Conservation (phyloP, 1,284 basidiomycete genomes). For the Kalmanozyma brasiliensis region DNA sequence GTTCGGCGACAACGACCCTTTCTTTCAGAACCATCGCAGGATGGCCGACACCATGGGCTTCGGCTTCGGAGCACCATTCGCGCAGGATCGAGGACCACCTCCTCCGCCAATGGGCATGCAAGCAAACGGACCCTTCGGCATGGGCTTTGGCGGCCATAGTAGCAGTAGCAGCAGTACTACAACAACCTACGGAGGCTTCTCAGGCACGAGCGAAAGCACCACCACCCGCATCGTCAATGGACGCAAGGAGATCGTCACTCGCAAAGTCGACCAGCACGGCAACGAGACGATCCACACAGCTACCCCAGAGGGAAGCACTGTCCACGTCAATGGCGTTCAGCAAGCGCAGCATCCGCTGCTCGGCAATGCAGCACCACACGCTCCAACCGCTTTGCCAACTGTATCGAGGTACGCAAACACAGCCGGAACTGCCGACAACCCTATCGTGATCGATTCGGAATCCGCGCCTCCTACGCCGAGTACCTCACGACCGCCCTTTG, state of each 20-base stretch:
- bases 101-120: constrained; percentile 19
- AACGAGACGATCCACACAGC: constrained; percentile 55
- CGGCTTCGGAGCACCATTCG: constrained; percentile 37
- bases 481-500: constrained; percentile 1
- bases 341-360: constrained; percentile 46
- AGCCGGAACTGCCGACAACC: constrained; percentile 23
- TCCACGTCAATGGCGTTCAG: constrained; percentile 57
- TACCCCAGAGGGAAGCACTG: constrained; percentile 53
- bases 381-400: constrained; percentile 9
- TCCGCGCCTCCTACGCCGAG: neutral
- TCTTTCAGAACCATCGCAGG: constrained; percentile 50
- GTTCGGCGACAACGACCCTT: constrained; percentile 45
- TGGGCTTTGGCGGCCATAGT: constrained; percentile 6
- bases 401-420: neutral
- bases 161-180: constrained; percentile 16
- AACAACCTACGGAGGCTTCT: constrained; percentile 29
- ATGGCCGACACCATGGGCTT: constrained; percentile 53
- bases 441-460: constrained; percentile 35
- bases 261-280: constrained; percentile 54
- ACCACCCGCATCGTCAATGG: constrained; percentile 59
- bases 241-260: constrained; percentile 53
- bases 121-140: constrained; percentile 8
- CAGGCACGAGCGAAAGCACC: constrained; percentile 39
- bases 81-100: constrained; percentile 1
- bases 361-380: neutral